Evolutionary conservation across 192 early-diverging fungal species (phyloP).

Genomic region (Phycomyces nitens): DNA sequence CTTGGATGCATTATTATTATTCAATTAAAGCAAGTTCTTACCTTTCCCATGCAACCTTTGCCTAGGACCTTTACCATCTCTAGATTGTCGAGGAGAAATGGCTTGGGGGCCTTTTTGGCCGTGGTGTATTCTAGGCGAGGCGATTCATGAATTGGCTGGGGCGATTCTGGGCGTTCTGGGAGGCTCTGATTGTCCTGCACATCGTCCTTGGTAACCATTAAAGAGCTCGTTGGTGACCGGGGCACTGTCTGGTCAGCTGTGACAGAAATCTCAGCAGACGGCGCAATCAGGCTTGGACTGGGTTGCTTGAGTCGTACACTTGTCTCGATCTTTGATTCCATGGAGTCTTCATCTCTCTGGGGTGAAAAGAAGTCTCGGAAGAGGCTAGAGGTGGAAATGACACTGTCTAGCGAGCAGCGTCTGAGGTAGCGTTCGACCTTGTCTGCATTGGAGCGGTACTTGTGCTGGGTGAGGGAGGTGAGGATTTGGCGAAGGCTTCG

Average conservation of each 20-base stretch:
- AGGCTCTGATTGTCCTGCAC: too few species aligned
- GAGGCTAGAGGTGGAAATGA: constrained; percentile 33
- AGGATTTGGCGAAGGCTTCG: constrained; percentile 34
- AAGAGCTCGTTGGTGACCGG: too few species aligned
- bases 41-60: constrained; percentile 58
- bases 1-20: background rate
- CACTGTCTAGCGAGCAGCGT: constrained; percentile 34
- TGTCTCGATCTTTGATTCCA: constrained; percentile 1
- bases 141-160: background rate
- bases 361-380: constrained; percentile 44
- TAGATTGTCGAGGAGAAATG: constrained; percentile 41
- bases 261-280: too few species aligned
- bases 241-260: too few species aligned
- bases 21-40: constrained; percentile 17
- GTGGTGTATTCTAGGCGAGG: background rate
- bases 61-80: constrained; percentile 52
- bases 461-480: constrained; percentile 32
- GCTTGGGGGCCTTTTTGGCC: background rate
- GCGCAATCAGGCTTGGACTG: too few species aligned
- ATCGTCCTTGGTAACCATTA: too few species aligned
- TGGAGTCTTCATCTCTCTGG: constrained; percentile 42
- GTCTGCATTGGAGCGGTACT: constrained; percentile 31
- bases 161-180: background rate
- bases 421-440: constrained; percentile 46
- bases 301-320: background rate